A percentile compares a stretch with the other conserved stretches of the same genome.
Conservation (phyloP, 768 basidiomycete species). For the Tylopilus cervinicoccineus region DNA sequence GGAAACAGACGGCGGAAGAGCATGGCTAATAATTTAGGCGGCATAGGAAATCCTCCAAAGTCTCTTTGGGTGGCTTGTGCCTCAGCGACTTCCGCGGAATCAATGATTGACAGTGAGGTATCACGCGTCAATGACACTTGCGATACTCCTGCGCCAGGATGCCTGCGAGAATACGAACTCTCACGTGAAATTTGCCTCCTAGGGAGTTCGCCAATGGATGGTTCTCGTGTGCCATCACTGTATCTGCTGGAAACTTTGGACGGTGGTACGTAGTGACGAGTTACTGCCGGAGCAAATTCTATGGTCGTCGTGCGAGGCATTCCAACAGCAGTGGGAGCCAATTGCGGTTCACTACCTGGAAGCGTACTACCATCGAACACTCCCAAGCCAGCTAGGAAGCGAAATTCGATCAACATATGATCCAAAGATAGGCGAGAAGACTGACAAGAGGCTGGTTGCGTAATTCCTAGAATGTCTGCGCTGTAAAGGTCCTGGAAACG, state of each 20-base stretch:
- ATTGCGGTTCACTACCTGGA: constrained; percentile 4
- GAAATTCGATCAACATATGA: constrained; percentile 2
- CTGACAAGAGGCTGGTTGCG: constrained; percentile 8
- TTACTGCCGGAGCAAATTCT: constrained; percentile 46
- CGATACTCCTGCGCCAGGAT: constrained; percentile 9
- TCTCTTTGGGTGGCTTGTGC: constrained; percentile 37
- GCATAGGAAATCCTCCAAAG: constrained; percentile 77
- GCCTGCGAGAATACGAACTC: constrained; percentile 13
- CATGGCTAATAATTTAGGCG: constrained; percentile 47
- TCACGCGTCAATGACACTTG: constrained; percentile 14
- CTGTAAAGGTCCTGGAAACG: constrained; percentile 30
- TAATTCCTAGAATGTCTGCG: constrained; percentile 21
- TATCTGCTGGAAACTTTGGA: constrained; percentile 26
- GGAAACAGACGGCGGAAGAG: constrained; percentile 63
- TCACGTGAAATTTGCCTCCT: constrained; percentile 8
- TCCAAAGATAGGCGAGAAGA: neutral
- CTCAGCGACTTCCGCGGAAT: constrained; percentile 13
- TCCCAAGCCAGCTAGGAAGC: constrained; percentile 9
- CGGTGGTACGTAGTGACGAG: constrained; percentile 23
- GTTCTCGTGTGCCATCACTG: constrained; percentile 10
- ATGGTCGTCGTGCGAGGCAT: constrained; percentile 44
- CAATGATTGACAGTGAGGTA: constrained; percentile 13
- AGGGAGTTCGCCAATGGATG: constrained; percentile 3
- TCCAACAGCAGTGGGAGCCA: constrained; percentile 6
- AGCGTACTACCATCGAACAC: neutral